Conservation (phyloP, 2,329 filamentous ascomycete species). For the Stagonosporopsis vannaccii region DNA sequence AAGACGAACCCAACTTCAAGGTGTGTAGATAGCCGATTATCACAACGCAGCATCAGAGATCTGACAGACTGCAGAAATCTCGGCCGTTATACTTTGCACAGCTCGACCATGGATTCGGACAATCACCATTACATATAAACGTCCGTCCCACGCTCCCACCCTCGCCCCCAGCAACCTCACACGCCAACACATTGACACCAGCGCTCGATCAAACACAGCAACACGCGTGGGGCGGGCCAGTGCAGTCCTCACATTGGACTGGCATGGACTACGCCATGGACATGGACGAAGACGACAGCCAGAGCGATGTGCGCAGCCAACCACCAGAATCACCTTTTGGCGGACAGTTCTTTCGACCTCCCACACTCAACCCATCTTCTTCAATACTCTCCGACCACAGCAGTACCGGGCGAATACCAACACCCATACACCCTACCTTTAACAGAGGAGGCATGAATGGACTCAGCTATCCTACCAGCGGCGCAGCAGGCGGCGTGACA, state of each 20-base stretch:
- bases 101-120: constrained; percentile 26
- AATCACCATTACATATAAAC: constrained; percentile 29
- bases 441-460: constrained; percentile 38
- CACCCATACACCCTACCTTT: constrained; percentile 51
- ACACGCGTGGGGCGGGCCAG: constrained; percentile 20
- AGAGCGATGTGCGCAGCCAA: constrained; percentile 44
- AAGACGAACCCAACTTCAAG: constrained; percentile 42
- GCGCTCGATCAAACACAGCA: constrained; percentile 15
- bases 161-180: constrained; percentile 39
- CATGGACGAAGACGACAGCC: constrained; percentile 47
- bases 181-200: constrained; percentile 41
- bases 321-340: constrained; percentile 46
- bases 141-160: constrained; percentile 34
- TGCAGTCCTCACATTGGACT: constrained; percentile 31
- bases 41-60: constrained; percentile 10
- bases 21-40: constrained; percentile 24
- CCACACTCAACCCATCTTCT: constrained; percentile 44
- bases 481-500: constrained; percentile 35
- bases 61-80: constrained; percentile 34
- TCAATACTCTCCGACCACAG: constrained; percentile 27
- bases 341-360: constrained; percentile 41
- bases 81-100: constrained; percentile 33
- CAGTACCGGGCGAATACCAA: constrained; percentile 46
- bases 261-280: constrained; percentile 46
- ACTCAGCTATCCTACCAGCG: constrained; percentile 38